Percentiles rank a stretch among this genome's conserved stretches.
phyloP scores from a whole-genome alignment of 331 rosid species.

The Malus hybrid region DNA sequence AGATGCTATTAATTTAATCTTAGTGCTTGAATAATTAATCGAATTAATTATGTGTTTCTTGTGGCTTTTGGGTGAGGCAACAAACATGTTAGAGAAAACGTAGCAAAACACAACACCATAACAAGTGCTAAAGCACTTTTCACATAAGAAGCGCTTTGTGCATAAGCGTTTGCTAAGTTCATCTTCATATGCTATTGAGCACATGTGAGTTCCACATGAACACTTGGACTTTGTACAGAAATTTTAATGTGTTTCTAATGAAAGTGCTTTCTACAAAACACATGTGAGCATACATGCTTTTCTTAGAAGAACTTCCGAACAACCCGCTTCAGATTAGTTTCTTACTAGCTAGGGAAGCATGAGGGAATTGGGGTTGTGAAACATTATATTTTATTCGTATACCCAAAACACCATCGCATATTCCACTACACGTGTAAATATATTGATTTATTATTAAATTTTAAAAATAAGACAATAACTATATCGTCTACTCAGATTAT shows the following conservation, averaged over 20 bases:
- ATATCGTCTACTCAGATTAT: too few species aligned
- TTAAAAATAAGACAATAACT: too few species aligned
- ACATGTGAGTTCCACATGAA: background rate
- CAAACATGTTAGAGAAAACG: background rate
- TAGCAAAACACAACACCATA: background rate
- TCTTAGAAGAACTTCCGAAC: background rate
- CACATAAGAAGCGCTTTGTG: background rate
- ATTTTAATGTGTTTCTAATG: background rate
- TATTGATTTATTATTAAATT: too few species aligned
- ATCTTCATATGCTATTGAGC: background rate
- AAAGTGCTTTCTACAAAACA: background rate
- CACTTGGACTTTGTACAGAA: too few species aligned
- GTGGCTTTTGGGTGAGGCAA: conserved; percentile 1
- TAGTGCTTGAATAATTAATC: background rate
- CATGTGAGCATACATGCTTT: too few species aligned
- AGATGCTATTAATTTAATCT: background rate
- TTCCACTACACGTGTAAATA: too few species aligned
- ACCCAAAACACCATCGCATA: too few species aligned
- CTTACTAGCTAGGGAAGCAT: too few species aligned
- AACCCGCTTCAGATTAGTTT: too few species aligned
- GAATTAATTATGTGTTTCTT: background rate
- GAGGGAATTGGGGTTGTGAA: too few species aligned
- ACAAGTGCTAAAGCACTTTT: background rate
- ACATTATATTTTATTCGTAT: too few species aligned
- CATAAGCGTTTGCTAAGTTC: background rate